Evolutionary conservation across 495 filamentous ascomycete genomes (phyloP), one percentile per base, ranked within the genome.

Genomic region (Penicillium herquei): DNA sequence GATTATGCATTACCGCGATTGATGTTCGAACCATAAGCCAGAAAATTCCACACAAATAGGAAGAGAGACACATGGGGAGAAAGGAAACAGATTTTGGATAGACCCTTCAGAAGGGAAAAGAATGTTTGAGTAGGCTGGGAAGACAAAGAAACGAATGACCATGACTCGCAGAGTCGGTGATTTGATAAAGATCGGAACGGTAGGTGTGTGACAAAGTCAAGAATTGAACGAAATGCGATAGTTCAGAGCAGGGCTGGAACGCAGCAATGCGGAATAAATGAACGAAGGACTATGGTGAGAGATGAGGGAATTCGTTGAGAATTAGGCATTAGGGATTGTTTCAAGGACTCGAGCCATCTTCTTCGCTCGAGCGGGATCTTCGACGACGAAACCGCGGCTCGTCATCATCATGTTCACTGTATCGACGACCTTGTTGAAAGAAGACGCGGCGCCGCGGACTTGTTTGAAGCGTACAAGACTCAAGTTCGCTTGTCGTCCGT

Each of bases 401-500:
- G 68, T 70, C 59, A 92, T 82, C 7, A 87, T 76, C 6, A 74
- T 72, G 44, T 83, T 75, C 41, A 97, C 76, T 3, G 84, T 82
- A 33, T 90, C 88, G n/a, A 96, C 79, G 7, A 96, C 87, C 59
- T 84, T 84, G 62, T 88, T 78, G 73, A 98, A 95, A 31, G 87
- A 91, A 50, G 84, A 88, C 1, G 89, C 92, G 0, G 92, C 91
- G 14, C 94, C 94, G 43, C 84, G 83, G 63, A 92, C 89, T 64
- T 96, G 93, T 31, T 87, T 91, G 72, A 97, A 89, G 13, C 89
- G 84, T 21, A 87, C 89, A 41, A 96, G 81, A 68, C 85, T 86
- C 14, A 96, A 79, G 52, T 82, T 82, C 50, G 83, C 79, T 61
- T 80, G 82, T 34, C 73, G 72, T 26, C 89, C 88, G 57, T 90